Evolutionary conservation across 1,139 yeast species (phyloP).

Genomic region (Candida freyschussii): DNA sequence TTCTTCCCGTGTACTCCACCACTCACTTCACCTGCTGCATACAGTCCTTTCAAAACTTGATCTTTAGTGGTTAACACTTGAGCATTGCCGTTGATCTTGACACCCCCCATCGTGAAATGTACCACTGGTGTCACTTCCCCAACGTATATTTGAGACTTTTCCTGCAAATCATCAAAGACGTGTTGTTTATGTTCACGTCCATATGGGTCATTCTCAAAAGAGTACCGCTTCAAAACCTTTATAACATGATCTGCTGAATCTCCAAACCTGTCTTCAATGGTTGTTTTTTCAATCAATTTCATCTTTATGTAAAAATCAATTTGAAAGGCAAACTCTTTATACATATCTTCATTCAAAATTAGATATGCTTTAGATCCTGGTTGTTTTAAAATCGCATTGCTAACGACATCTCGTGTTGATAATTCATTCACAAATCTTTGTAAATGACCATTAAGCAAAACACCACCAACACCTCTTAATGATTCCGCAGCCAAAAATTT

Average conservation of each 20-base stretch:
- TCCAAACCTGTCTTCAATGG: conserved; percentile 32
- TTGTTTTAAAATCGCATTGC: conserved; percentile 39
- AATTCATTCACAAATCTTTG: conserved; percentile 69
- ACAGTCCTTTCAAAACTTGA: conserved; percentile 53
- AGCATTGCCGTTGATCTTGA: conserved; percentile 54
- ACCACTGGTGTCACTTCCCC: conserved; percentile 64
- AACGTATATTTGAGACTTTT: conserved; percentile 28
- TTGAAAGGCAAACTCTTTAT: conserved; percentile 37
- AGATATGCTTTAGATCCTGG: conserved; percentile 39
- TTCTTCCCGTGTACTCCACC: conserved; percentile 82
- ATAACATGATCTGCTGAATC: conserved; percentile 40
- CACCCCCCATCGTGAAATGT: conserved; percentile 88
- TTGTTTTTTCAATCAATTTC: conserved; percentile 52
- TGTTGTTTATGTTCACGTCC: conserved; percentile 30
- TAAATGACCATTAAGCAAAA: conserved; percentile 54
- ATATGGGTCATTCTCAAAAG: conserved; percentile 33
- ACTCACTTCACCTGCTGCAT: conserved; percentile 77
- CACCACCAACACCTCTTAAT: conserved; percentile 72
- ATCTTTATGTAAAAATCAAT: conserved; percentile 64
- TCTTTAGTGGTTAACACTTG: conserved; percentile 46
- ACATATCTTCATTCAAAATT: conserved; percentile 33
- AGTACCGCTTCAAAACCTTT: conserved; percentile 41
- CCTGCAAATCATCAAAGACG: conserved; percentile 23
- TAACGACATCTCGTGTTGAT: conserved; percentile 64
- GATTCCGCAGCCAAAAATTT: conserved; percentile 78